A percentile compares a stretch with the other conserved stretches of the same genome.
These are phyloP conservation scores for Tricladium varicosporioides DNA, from an alignment of 2,329 filamentous ascomycete genomes.

Conservation along the genomic window DNA sequence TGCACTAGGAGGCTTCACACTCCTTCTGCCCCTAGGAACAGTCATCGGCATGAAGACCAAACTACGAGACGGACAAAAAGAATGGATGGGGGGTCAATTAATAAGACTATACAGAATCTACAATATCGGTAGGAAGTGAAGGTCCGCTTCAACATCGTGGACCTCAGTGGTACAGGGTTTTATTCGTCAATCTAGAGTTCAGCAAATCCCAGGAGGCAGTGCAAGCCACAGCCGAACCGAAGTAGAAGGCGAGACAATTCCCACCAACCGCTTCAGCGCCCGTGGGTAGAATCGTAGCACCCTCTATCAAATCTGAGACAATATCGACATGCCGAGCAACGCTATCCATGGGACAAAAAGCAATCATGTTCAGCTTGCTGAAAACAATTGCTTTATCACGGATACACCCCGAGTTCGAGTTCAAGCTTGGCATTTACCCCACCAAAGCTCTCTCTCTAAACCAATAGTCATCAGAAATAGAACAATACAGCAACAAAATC, in stretches of 20 bases:
- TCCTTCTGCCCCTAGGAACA: slow-evolving; percentile 3
- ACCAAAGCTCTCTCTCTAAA: neutral
- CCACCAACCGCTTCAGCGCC: neutral
- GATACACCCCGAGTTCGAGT: neutral
- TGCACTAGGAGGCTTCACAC: slow-evolving; percentile 7
- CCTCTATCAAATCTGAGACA: neutral
- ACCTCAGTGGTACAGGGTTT: too few species aligned
- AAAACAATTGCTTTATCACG: neutral
- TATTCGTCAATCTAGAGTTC: too few species aligned
- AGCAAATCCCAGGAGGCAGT: neutral
- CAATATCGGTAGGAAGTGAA: neutral
- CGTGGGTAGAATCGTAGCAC: neutral
- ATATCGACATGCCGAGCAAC: neutral
- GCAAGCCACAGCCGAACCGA: neutral
- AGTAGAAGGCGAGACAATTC: neutral
- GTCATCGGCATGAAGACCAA: slow-evolving; percentile 1
- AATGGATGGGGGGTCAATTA: slow-evolving; percentile 11
- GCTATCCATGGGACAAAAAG: neutral
- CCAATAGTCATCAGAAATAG: neutral
- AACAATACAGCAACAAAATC: too few species aligned
- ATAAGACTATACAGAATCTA: slow-evolving; percentile 6
- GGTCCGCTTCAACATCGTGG: neutral
- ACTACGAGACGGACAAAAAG: slow-evolving; percentile 8
- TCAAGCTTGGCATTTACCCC: neutral
- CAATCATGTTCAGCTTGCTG: neutral